A percentile compares a stretch with the other conserved stretches of the same genome.
Evolutionary conservation across 768 basidiomycete genomes (phyloP).

Genomic region (Calocera cornea): DNA sequence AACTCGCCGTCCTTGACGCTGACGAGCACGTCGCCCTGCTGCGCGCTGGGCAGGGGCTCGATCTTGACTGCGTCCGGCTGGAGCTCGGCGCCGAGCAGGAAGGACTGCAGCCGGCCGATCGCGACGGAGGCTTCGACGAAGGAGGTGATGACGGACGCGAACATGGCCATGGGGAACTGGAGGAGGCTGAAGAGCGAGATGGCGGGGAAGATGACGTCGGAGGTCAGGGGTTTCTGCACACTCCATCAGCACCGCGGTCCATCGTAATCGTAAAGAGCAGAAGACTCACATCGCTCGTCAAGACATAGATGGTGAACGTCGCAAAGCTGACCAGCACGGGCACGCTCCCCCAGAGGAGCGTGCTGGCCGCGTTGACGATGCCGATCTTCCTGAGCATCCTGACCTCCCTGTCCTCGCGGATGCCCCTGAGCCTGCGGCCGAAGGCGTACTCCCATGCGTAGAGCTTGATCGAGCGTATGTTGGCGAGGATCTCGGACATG

Average conservation of each 20-base stretch:
- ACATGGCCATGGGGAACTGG: slow-evolving; percentile 75
- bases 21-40: slow-evolving; percentile 46
- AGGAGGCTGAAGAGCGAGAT: slow-evolving; percentile 82
- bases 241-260: slow-evolving; percentile 7
- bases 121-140: slow-evolving; percentile 81
- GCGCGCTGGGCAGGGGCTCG: slow-evolving; percentile 30
- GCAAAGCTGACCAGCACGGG: slow-evolving; percentile 68
- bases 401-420: slow-evolving; percentile 72
- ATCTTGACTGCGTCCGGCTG: slow-evolving; percentile 61
- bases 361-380: slow-evolving; percentile 41
- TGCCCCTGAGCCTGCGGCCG: slow-evolving; percentile 57
- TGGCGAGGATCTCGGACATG: slow-evolving; percentile 88
- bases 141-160: slow-evolving; percentile 59
- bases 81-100: slow-evolving; percentile 66
- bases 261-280: background rate
- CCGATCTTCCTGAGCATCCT: slow-evolving; percentile 75
- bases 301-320: slow-evolving; percentile 27
- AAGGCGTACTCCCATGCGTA: slow-evolving; percentile 96
- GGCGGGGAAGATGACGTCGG: slow-evolving; percentile 90
- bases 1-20: slow-evolving; percentile 64
- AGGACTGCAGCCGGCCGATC: slow-evolving; percentile 58
- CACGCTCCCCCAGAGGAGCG: slow-evolving; percentile 14
- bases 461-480: slow-evolving; percentile 83
- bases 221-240: slow-evolving; percentile 51
- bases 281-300: slow-evolving; percentile 4